Evolutionary conservation across 73 alveolate species (phyloP).

Genomic region (Diophrys appendiculata): DNA sequence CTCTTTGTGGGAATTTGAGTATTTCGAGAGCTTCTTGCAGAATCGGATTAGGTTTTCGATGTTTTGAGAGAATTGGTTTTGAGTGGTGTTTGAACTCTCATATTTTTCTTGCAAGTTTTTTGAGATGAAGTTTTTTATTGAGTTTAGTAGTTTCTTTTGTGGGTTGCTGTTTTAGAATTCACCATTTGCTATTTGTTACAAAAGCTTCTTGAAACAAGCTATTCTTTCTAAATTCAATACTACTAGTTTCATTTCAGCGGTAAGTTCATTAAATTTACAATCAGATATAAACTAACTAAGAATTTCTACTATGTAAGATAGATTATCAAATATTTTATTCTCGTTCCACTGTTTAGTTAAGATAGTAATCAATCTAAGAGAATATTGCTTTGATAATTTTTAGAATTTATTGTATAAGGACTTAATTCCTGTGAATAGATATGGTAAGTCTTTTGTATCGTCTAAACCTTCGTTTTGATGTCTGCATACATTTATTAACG

Average conservation of each 20-base stretch:
- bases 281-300: slow-evolving; percentile 37
- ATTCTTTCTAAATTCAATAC: slow-evolving; percentile 38
- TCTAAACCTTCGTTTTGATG: neutral
- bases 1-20: slow-evolving; percentile 25
- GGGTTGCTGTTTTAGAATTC: neutral
- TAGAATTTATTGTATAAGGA: slow-evolving; percentile 18
- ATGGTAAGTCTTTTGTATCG: slow-evolving; percentile 37
- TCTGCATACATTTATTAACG: neutral
- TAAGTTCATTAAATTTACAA: slow-evolving; percentile 19
- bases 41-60: slow-evolving; percentile 43
- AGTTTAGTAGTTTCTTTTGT: slow-evolving; percentile 8
- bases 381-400: slow-evolving; percentile 33
- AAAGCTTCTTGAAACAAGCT: slow-evolving; percentile 30
- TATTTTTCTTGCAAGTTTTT: too few relatives aligned
- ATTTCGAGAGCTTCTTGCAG: slow-evolving; percentile 47
- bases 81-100: too few relatives aligned
- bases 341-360: slow-evolving; percentile 58
- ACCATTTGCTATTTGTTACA: slow-evolving; percentile 40
- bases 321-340: slow-evolving; percentile 29
- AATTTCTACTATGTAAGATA: slow-evolving; percentile 19
- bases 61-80: neutral
- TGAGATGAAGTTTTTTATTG: neutral
- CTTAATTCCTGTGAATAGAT: slow-evolving; percentile 40
- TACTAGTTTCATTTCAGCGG: slow-evolving; percentile 44
- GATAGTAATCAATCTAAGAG: slow-evolving; percentile 42